These are phyloP conservation scores for Shiraia sp. DNA, from an alignment of 2,329 filamentous ascomycete genomes.

Conservation along the genomic window DNA sequence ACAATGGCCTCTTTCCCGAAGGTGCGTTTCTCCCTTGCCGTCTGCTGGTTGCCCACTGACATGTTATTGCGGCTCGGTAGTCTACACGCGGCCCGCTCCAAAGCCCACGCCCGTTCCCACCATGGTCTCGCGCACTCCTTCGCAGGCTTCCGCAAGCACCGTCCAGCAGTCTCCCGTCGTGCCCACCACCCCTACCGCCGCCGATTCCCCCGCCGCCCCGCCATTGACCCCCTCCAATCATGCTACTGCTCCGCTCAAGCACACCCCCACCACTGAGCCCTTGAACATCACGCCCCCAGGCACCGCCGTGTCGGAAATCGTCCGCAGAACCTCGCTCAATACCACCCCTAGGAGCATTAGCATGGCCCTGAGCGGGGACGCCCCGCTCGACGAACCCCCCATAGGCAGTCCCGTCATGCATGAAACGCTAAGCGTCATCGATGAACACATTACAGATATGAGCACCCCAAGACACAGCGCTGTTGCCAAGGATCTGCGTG, in stretches of 20 bases:
- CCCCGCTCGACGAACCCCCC: constrained; percentile 44
- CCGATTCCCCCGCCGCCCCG: constrained; percentile 18
- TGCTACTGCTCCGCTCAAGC: constrained; percentile 20
- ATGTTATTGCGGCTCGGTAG: constrained; percentile 46
- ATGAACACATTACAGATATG: constrained; percentile 94
- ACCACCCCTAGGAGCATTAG: constrained; percentile 37
- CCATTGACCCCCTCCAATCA: constrained; percentile 8
- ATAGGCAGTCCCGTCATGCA: constrained; percentile 81
- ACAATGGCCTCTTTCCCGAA: constrained; percentile 81
- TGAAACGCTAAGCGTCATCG: constrained; percentile 92
- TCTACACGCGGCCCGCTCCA: constrained; percentile 65
- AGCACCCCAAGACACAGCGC: constrained; percentile 62
- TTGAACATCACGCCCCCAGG: constrained; percentile 30
- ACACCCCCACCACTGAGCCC: constrained; percentile 29
- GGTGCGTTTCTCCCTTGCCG: constrained; percentile 56
- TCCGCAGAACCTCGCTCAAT: constrained; percentile 29
- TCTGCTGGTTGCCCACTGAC: not conserved
- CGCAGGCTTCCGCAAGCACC: constrained; percentile 24
- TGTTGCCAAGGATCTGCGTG: constrained; percentile 55
- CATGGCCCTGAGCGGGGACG: constrained; percentile 39
- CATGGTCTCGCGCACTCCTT: constrained; percentile 35
- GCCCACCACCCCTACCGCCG: constrained; percentile 20
- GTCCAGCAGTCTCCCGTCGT: constrained; percentile 5
- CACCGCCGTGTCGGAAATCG: constrained; percentile 11
- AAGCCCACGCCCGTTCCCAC: constrained; percentile 45